Evolutionary conservation across 352 stramenopile genomes (phyloP).

Genomic region (Thalassiosira livingstoniorum): DNA sequence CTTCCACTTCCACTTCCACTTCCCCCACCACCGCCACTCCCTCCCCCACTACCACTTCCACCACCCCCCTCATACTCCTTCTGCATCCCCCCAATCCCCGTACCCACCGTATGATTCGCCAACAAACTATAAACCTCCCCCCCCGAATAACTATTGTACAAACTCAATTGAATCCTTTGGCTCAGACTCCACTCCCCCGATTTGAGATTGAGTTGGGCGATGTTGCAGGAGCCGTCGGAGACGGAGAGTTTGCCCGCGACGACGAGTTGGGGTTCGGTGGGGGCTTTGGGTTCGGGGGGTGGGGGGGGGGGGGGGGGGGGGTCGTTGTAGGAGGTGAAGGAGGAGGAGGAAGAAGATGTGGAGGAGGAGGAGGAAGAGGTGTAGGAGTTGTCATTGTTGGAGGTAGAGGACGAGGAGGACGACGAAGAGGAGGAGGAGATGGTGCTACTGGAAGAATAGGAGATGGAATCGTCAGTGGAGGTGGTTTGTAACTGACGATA

Average conservation of each 20-base stretch:
- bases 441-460: no score
- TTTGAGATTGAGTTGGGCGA: slow-evolving; percentile 82
- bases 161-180: slow-evolving; percentile 81
- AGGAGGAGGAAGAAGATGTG: not conserved
- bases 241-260: slow-evolving; percentile 85
- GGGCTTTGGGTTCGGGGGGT: slow-evolving; percentile 14
- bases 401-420: no score
- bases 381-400: no score
- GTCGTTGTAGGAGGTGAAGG: not conserved
- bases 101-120: slow-evolving; percentile 78
- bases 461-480: no score
- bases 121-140: slow-evolving; percentile 84
- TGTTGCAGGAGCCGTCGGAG: slow-evolving; percentile 78
- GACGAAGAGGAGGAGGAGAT: no score
- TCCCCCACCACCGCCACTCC: no score
- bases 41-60: slow-evolving; percentile 24
- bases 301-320: not conserved
- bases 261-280: slow-evolving; percentile 72
- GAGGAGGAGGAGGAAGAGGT: not conserved
- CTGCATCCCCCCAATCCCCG: slow-evolving; percentile 55
- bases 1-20: no score
- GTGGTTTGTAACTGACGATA: no score
- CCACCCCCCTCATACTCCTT: slow-evolving; percentile 46
- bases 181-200: slow-evolving; percentile 75
- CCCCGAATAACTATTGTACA: slow-evolving; percentile 86